Conservation (phyloP, 2,329 filamentous ascomycete species). For the Aspergillus bombycis region DNA sequence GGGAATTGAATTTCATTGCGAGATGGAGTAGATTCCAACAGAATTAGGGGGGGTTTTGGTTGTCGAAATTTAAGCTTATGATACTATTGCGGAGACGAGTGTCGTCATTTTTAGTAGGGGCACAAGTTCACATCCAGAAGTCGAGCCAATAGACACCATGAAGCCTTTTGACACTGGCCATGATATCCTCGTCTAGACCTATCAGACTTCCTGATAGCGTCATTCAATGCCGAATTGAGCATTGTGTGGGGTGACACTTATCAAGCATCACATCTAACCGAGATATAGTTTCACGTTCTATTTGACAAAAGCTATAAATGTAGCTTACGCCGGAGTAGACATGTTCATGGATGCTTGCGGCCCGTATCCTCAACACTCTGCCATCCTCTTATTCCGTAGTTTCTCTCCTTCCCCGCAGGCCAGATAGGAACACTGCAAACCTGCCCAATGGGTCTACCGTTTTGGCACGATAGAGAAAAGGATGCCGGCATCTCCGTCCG, state of each 20-base stretch:
- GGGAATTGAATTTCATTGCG: background rate
- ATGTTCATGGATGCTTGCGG: background rate
- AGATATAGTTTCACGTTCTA: background rate
- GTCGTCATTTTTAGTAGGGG: background rate
- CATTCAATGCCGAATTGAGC: background rate
- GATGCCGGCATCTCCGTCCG: background rate
- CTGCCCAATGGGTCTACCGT: background rate
- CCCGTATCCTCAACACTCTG: background rate
- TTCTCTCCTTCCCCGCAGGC: background rate
- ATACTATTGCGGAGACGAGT: conserved; percentile 2
- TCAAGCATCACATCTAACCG: background rate
- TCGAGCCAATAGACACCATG: background rate
- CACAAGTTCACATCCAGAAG: background rate
- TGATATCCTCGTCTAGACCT: background rate
- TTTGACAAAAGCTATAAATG: background rate
- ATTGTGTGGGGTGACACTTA: background rate
- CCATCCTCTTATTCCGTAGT: too few relatives aligned
- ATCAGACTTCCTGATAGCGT: background rate
- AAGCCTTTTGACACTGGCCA: background rate
- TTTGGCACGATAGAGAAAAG: background rate
- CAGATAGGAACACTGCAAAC: background rate
- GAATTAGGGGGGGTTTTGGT: background rate
- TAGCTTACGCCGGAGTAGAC: background rate
- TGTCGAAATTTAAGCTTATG: background rate
- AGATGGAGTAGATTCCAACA: background rate